Evolutionary conservation across 768 basidiomycete genomes (phyloP).

Genomic region (Russula sp.): DNA sequence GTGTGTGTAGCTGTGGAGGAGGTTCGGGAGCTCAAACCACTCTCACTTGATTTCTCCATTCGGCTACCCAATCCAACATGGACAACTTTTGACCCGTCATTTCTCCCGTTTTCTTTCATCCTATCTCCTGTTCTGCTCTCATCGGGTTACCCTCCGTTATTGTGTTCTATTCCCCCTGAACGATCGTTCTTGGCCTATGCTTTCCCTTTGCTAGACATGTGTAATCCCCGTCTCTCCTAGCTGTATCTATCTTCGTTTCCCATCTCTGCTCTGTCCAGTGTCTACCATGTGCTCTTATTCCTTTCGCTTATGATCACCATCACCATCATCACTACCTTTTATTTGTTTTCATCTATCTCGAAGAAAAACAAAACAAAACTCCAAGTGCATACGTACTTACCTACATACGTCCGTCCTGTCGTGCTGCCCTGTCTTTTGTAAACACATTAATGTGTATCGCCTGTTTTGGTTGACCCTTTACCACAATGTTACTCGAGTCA

Average conservation of each 20-base stretch:
- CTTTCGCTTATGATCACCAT: neutral
- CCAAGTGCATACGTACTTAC: no score
- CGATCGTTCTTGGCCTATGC: slow-evolving; percentile 22
- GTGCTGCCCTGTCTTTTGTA: neutral
- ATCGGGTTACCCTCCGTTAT: neutral
- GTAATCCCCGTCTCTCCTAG: neutral
- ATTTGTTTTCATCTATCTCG: neutral
- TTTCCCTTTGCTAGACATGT: slow-evolving; percentile 11
- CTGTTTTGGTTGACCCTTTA: neutral
- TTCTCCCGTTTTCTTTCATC: neutral
- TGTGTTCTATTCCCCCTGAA: neutral
- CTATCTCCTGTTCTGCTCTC: neutral
- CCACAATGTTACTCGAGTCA: neutral
- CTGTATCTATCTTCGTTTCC: slow-evolving; percentile 10
- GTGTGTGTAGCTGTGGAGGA: neutral
- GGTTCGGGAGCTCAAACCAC: neutral
- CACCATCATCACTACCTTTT: neutral
- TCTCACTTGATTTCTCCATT: neutral
- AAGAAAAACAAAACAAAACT: neutral
- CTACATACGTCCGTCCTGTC: neutral
- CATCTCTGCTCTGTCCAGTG: neutral
- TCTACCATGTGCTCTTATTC: neutral
- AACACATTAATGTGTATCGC: neutral
- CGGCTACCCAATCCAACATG: neutral
- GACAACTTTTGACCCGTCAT: neutral